Conservation (phyloP, 2,329 filamentous ascomycete species). For the Colletotrichum chlorophyti region DNA sequence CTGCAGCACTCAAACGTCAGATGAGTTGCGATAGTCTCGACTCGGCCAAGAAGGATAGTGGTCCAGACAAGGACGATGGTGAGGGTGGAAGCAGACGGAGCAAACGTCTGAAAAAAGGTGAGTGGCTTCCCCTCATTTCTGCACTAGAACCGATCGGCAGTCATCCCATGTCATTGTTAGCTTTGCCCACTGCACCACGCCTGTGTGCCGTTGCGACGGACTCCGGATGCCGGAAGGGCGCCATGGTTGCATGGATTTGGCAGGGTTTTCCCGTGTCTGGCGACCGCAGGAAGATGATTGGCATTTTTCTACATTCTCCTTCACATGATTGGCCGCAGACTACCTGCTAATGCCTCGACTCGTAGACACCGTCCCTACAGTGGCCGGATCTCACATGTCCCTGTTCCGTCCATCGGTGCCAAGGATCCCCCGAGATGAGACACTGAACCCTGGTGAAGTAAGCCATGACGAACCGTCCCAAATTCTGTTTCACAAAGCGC, state of each 20-base stretch:
- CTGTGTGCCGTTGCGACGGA: slow-evolving; percentile 3
- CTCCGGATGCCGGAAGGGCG: slow-evolving; percentile 4
- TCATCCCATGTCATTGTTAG: slow-evolving; percentile 11
- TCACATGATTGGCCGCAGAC: too few species aligned
- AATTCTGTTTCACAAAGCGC: slow-evolving; percentile 18
- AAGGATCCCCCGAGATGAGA: slow-evolving; percentile 64
- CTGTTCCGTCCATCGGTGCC: slow-evolving; percentile 84
- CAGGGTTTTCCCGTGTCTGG: slow-evolving; percentile 31
- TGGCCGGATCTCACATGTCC: slow-evolving; percentile 97
- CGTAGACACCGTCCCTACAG: slow-evolving; percentile 74
- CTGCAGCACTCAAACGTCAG: slow-evolving; percentile 77
- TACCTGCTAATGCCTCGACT: slow-evolving; percentile 34
- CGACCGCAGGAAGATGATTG: slow-evolving; percentile 8
- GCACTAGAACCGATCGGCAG: background rate
- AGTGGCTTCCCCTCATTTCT: slow-evolving; percentile 6
- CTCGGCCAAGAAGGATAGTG: slow-evolving; percentile 53
- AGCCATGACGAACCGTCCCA: slow-evolving; percentile 17
- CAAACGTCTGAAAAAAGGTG: slow-evolving; percentile 86
- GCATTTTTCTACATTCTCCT: too few species aligned
- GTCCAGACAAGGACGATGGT: slow-evolving; percentile 60
- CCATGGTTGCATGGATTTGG: slow-evolving; percentile 3
- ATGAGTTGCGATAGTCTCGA: slow-evolving; percentile 66
- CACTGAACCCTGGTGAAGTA: slow-evolving; percentile 51
- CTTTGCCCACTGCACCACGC: slow-evolving; percentile 9
- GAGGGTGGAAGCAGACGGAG: slow-evolving; percentile 75